These are phyloP conservation scores for Monascus purpureus DNA, from an alignment of 495 filamentous ascomycete species.

Conservation along the genomic window DNA sequence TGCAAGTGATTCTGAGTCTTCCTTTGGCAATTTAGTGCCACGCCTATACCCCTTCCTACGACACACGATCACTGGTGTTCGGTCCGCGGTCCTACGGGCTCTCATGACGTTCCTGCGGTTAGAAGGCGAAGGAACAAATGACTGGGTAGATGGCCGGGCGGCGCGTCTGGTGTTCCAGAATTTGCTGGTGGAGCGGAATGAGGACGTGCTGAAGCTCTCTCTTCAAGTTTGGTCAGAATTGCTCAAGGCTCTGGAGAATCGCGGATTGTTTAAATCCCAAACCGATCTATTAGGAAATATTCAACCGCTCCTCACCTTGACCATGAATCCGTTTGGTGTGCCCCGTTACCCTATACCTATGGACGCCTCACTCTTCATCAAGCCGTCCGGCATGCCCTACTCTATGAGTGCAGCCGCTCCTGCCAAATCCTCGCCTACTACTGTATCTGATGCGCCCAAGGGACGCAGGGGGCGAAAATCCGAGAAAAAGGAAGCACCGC, in stretches of 20 bases:
- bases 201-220: slow-evolving; percentile 62
- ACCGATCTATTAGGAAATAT: slow-evolving; percentile 47
- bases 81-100: slow-evolving; percentile 82
- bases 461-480: slow-evolving; percentile 66
- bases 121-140: slow-evolving; percentile 65
- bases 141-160: slow-evolving; percentile 84
- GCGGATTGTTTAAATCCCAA: slow-evolving; percentile 47
- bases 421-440: slow-evolving; percentile 46
- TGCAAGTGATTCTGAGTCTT: slow-evolving; percentile 63
- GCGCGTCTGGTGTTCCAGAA: slow-evolving; percentile 89
- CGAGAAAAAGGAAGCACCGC: slow-evolving; percentile 63
- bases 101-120: slow-evolving; percentile 85
- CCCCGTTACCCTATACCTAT: slow-evolving; percentile 80
- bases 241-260: slow-evolving; percentile 46
- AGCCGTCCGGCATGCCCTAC: slow-evolving; percentile 82
- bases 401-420: slow-evolving; percentile 33
- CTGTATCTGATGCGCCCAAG: slow-evolving; percentile 15
- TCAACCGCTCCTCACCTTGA: slow-evolving; percentile 61
- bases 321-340: slow-evolving; percentile 82
- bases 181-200: slow-evolving; percentile 80
- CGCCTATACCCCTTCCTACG: slow-evolving; percentile 91
- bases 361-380: slow-evolving; percentile 76
- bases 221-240: slow-evolving; percentile 77
- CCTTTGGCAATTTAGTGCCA: slow-evolving; percentile 83
- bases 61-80: slow-evolving; percentile 91